These are phyloP conservation scores for Huntiella bhutanensis DNA, from an alignment of 2,329 filamentous ascomycete genomes.

Conservation along the genomic window DNA sequence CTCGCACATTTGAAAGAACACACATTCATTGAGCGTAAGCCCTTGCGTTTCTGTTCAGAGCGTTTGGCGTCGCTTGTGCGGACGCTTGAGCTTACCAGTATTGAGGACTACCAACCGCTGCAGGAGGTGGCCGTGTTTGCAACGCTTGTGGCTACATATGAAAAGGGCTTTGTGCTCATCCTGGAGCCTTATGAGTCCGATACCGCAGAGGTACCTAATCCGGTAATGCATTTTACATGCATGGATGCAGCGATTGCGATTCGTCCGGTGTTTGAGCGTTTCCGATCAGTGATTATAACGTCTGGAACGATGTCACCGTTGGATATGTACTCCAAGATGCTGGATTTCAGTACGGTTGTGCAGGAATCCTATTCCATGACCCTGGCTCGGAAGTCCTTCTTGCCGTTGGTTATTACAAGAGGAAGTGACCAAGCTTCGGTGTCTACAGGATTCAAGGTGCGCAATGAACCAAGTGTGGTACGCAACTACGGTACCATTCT, in stretches of 20 bases:
- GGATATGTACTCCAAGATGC: constrained; percentile 99
- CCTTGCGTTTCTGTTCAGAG: constrained; percentile 84
- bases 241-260: constrained; percentile 96
- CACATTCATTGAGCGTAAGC: constrained; percentile 95
- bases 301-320: constrained; percentile 92
- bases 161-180: constrained; percentile 88
- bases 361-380: constrained; percentile 98
- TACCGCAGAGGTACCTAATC: constrained; percentile 85
- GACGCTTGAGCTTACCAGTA: constrained; percentile 88
- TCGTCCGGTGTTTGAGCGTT: constrained; percentile 90
- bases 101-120: constrained; percentile 90
- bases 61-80: constrained; percentile 83
- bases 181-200: constrained; percentile 96
- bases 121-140: constrained; percentile 97
- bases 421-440: constrained; percentile 88
- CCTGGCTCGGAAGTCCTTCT: constrained; percentile 77
- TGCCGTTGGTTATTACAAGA: constrained; percentile 93
- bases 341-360: constrained; percentile 77
- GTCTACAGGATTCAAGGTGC: constrained; percentile 83
- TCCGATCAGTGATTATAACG: constrained; percentile 95
- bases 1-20: constrained; percentile 82
- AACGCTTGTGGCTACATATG: constrained; percentile 87
- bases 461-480: constrained; percentile 91
- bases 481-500: constrained; percentile 88
- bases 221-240: constrained; percentile 91